A percentile compares a stretch with the other conserved stretches of the same genome.
These are phyloP conservation scores for Colletotrichum somersetense DNA, from an alignment of 2,329 filamentous ascomycete species.

Conservation along the genomic window DNA sequence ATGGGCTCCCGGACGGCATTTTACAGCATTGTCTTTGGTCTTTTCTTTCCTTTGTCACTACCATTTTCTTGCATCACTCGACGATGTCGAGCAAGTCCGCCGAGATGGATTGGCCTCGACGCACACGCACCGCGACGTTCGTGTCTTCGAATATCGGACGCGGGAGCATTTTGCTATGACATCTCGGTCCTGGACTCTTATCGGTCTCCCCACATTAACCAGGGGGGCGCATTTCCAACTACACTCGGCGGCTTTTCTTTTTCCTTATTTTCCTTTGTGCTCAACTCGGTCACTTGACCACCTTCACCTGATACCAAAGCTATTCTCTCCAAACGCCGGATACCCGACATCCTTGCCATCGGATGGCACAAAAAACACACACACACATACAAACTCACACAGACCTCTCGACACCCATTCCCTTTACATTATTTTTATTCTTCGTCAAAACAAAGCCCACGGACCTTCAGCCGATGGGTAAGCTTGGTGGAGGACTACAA, in stretches of 20 bases:
- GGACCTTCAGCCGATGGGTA: conserved; percentile 22
- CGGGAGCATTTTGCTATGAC: conserved; percentile 40
- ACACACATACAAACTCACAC: conserved; percentile 25
- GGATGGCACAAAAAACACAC: conserved; percentile 38
- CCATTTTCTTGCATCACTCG: conserved; percentile 37
- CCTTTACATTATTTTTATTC: conserved; percentile 38
- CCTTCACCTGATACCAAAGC: conserved; percentile 41
- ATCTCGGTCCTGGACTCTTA: conserved; percentile 24
- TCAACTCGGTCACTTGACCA: conserved; percentile 38
- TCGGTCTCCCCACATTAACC: conserved; percentile 33
- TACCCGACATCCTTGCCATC: conserved; percentile 40
- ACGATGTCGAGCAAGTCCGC: conserved; percentile 27
- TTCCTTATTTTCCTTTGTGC: conserved; percentile 37
- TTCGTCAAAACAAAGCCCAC: conserved; percentile 35
- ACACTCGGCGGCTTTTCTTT: conserved; percentile 29
- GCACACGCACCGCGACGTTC: conserved; percentile 18
- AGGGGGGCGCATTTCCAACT: conserved; percentile 26
- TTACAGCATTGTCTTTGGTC: conserved; percentile 40
- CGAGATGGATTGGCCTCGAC: conserved; percentile 27
- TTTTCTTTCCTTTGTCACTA: conserved; percentile 42
- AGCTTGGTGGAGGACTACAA: conserved; percentile 35
- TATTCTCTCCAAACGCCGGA: conserved; percentile 37
- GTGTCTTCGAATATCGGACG: conserved; percentile 30
- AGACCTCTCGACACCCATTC: conserved; percentile 38
- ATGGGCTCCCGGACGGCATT: conserved; percentile 42